Conservation (phyloP, 176 grass and related monocot species). For the Aegilops sharonensis region DNA sequence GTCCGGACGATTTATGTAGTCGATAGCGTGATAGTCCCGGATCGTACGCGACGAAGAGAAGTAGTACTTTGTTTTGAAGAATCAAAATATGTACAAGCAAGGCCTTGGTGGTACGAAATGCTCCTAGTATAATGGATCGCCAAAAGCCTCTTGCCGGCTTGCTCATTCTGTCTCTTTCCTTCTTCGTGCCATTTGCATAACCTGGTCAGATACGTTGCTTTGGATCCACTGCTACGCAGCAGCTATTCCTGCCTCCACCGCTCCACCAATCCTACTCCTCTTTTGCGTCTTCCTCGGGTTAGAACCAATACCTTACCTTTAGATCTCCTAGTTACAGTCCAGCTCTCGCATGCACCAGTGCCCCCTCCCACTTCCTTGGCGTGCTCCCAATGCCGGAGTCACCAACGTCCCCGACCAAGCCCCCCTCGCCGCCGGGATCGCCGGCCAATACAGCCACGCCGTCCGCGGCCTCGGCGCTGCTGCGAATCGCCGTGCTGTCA, state of each 20-base stretch:
- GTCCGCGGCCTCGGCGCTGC: background rate
- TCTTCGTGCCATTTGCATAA: background rate
- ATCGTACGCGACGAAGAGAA: no score
- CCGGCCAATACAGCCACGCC: conserved; percentile 15
- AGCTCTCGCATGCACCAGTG: conserved; percentile 8
- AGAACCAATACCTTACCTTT: background rate
- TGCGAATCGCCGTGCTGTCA: conserved; percentile 35
- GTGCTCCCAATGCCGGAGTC: conserved; percentile 41
- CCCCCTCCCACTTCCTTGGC: background rate
- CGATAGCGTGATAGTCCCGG: no score
- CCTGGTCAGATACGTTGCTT: conserved; percentile 2
- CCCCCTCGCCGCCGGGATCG: conserved; percentile 32
- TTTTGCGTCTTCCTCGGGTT: background rate
- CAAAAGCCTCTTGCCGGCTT: background rate
- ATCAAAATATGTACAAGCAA: no score
- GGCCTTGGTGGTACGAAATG: background rate
- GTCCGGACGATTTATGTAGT: no score
- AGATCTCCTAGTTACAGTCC: background rate
- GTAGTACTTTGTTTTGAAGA: no score
- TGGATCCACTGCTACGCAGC: background rate
- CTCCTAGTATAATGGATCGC: background rate
- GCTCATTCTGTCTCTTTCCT: background rate
- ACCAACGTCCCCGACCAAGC: conserved; percentile 6
- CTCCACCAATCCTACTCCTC: background rate
- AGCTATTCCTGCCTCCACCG: background rate